Evolutionary conservation across 768 basidiomycete species (phyloP).

Genomic region (Trametes maxima): DNA sequence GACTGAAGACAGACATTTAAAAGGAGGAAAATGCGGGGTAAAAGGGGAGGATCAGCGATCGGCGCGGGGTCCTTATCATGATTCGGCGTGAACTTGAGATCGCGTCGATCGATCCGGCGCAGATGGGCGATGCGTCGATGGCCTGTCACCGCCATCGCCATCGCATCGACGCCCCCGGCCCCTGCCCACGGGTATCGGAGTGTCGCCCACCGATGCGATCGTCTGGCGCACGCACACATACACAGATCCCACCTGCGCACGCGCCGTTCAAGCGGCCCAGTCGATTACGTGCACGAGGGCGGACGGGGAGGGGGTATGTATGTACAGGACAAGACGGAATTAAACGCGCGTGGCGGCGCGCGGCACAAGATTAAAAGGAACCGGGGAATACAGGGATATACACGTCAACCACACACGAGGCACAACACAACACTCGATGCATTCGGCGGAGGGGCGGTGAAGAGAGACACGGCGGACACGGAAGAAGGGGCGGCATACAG

Average conservation of each 20-base stretch:
- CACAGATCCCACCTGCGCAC: neutral
- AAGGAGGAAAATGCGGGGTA: conserved; percentile 6
- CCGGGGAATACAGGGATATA: neutral
- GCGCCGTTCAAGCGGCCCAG: too few species aligned
- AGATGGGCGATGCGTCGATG: conserved; percentile 23
- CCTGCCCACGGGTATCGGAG: neutral
- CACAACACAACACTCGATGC: neutral
- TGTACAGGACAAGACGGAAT: conserved; percentile 1
- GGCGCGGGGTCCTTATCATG: neutral
- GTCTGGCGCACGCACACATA: neutral
- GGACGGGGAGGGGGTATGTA: neutral
- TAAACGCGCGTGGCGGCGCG: neutral
- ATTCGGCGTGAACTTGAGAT: conserved; percentile 8
- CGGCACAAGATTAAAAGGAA: neutral
- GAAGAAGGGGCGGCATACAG: neutral
- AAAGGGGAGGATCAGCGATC: conserved; percentile 14
- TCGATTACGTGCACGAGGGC: neutral
- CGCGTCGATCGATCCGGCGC: conserved; percentile 19
- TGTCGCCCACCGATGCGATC: conserved; percentile 4
- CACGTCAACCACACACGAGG: neutral
- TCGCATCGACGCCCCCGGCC: neutral
- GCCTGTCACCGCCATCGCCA: conserved; percentile 5
- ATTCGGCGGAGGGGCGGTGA: neutral
- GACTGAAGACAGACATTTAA: too few species aligned
- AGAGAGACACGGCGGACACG: neutral